Evolutionary conservation across 2,329 filamentous ascomycete genomes (phyloP), one percentile per base, ranked within the genome.

Genomic region (Stemphylium beticola): DNA sequence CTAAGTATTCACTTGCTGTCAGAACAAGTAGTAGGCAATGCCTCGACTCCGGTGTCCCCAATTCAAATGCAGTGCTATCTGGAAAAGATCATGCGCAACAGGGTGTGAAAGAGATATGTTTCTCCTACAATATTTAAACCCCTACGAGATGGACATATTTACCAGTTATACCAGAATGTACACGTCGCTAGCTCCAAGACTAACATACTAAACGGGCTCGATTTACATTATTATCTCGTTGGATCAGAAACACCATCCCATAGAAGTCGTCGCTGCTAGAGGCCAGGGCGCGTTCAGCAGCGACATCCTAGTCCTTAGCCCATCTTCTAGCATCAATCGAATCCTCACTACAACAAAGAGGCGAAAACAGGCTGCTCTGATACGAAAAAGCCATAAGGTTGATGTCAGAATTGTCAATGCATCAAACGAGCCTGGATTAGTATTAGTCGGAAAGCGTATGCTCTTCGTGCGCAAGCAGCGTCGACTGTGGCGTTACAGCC

Each of bases 341-440:
- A 96, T 96, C 68, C 95, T 95, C 77, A 90, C 88, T 61, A 91
- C 96, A 67, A 90, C 87, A 56, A 91, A 93, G 74, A 87, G 90
- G n/a, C 82, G 86, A 44, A 81, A 90, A 75, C 85, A 84, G 55
- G 83, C 82, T 52, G 78, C 85, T 45, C 79, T 87, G 60, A 81
- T 81, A 62, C 90, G 87, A 67, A 88, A 92, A 65, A 87, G 8
- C 18, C 14, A n/a, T 17, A 31, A 26, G 6, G 17, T 91, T 4
- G 91, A 96, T 69, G 91, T 92, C 40, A 96, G 85, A 76, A 89
- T 97, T 66, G 12, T 29, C 11, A 96, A 96, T 91, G 91, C 91
- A 0, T 91, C 90, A 68, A 88, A 89, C 52, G 88, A 89, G 51
- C 89, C 88, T 33, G 79, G 93, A 53, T 77, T 96, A 44, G 85